These are phyloP conservation scores for Tetracentron sinense DNA, from an alignment of 164 flowering plant species.

Conservation along the genomic window DNA sequence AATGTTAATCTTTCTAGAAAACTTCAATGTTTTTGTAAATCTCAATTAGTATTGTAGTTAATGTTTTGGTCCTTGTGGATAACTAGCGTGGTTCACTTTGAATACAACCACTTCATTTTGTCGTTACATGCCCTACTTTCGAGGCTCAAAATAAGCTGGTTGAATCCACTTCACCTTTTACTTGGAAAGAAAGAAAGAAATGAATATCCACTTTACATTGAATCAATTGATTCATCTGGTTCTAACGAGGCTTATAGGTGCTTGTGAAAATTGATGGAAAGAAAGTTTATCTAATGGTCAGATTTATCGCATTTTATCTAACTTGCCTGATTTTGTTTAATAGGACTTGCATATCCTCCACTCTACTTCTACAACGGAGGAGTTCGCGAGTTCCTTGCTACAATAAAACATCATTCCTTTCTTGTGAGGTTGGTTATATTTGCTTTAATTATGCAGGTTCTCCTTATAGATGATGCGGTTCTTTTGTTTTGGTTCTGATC, in stretches of 20 bases:
- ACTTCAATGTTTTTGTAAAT: not conserved
- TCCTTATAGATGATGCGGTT: not conserved
- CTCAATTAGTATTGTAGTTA: not conserved
- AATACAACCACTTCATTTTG: not conserved
- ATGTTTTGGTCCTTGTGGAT: not conserved
- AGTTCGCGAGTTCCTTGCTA: conserved; percentile 83
- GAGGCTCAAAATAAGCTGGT: not conserved
- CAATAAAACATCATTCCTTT: conserved; percentile 73
- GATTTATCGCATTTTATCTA: too few relatives aligned
- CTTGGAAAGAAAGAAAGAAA: not conserved
- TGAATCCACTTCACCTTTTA: not conserved
- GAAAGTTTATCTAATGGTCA: not conserved
- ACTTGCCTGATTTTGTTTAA: too few relatives aligned
- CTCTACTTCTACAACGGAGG: conserved; percentile 98
- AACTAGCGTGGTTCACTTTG: not conserved
- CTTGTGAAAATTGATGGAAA: not conserved
- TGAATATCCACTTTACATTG: too few relatives aligned
- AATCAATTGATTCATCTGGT: not conserved
- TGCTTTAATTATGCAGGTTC: not conserved
- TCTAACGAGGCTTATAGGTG: not conserved
- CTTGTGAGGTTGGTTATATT: conserved; percentile 65
- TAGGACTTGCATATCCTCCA: conserved; percentile 97
- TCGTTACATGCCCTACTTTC: not conserved
- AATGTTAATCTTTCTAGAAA: not conserved
- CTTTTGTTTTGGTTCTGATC: not conserved